phyloP scores from a whole-genome alignment of 306 rosid species.

The Rubus idaeus region DNA sequence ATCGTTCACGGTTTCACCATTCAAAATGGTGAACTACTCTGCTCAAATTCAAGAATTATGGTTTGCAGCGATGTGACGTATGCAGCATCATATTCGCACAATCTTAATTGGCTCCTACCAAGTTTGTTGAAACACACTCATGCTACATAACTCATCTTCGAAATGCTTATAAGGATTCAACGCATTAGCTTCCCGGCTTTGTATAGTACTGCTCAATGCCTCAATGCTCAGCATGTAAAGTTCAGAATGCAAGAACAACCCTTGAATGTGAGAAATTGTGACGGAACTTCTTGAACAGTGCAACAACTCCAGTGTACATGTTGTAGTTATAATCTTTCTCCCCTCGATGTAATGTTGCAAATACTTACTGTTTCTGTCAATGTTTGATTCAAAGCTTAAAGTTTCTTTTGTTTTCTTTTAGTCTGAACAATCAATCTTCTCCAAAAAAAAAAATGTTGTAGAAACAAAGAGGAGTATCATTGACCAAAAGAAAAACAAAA shows the following conservation, averaged over 20 bases:
- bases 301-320: constrained; percentile 7
- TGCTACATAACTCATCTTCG: constrained; percentile 9
- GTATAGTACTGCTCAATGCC: neutral
- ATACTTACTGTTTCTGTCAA: too few species aligned
- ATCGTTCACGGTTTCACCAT: constrained; percentile 70
- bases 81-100: constrained; percentile 33
- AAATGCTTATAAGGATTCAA: constrained; percentile 25
- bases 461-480: too few species aligned
- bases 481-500: too few species aligned
- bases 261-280: neutral
- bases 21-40: constrained; percentile 56
- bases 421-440: too few species aligned
- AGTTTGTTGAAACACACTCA: neutral
- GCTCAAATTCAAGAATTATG: constrained; percentile 54
- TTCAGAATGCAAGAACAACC: neutral
- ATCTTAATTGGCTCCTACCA: constrained; percentile 17
- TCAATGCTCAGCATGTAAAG: neutral
- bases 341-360: neutral
- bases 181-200: constrained; percentile 25
- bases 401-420: too few species aligned
- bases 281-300: neutral
- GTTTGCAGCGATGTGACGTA: constrained; percentile 63
- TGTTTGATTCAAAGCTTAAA: too few species aligned
- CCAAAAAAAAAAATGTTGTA: too few species aligned
- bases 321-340: too few species aligned